Evolutionary conservation across 352 stramenopile species (phyloP), one percentile per base, ranked within the genome.

Genomic region (Pythium periplocum): DNA sequence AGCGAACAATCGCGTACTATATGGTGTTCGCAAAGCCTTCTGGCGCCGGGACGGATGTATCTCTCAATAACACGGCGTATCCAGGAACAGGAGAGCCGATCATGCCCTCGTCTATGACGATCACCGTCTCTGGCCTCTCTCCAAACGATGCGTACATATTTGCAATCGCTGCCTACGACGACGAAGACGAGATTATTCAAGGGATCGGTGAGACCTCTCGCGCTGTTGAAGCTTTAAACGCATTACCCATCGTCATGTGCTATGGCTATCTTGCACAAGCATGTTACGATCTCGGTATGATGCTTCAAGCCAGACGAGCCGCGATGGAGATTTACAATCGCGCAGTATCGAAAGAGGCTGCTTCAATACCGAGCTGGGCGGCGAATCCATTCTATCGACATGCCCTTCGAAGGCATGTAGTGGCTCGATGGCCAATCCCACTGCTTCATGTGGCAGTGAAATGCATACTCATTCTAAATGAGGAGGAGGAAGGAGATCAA

Each of bases 121-220:
- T 73, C 4, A 85, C 71, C 1, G 68, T 95, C 36, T 75, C 66
- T 3, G 77, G 70, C 0, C 44, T 96, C 3, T 26, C 68, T 0
- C 61, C 82, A 1, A 93, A 93, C 48, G 80, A 90, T 36, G 83
- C 64, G 50, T 96, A 93, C 51, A 80, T 93, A 10, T 96, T 96
- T 45, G 86, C 86, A 7, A 69, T 86, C 2, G 83, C 83, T 31
- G 84, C 83, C 1, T 96, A 86, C 31, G 84, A 96, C 45, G 59
- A 51, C 2, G 61, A 78, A 0, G 65, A 80, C 12, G 64, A 90
- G 2, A 34, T 90, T 6, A 87, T 96, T 26, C 53, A 85, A 43
- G 66, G 60, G 3, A 87, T 94, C 38, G 84, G 84, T 0, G 70
- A 78, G 12, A 91, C 78, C 0, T 84, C 77, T 1, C 55, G 66